Conservation (phyloP, 1,284 basidiomycete species). For the Pseudozyma thailandica region DNA sequence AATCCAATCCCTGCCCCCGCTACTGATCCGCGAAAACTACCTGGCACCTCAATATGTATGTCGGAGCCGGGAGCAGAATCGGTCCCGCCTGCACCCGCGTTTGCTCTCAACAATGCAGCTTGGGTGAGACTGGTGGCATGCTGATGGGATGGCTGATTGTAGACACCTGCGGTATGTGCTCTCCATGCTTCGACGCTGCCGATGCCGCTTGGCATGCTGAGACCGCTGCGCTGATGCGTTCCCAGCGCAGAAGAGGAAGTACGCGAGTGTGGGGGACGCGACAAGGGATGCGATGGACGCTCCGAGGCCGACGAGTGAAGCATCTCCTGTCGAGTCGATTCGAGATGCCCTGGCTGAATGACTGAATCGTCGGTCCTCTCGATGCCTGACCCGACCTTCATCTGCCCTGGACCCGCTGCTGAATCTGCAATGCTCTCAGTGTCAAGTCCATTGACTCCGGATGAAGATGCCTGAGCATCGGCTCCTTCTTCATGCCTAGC, state of each 20-base stretch:
- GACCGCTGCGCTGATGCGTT: conserved; percentile 3
- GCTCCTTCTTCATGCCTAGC: not conserved
- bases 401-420: conserved; percentile 19
- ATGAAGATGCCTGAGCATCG: not conserved
- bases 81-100: conserved; percentile 12
- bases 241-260: conserved; percentile 13
- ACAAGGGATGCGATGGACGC: not conserved
- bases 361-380: conserved; percentile 34
- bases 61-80: conserved; percentile 30
- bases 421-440: not conserved
- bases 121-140: conserved; percentile 27
- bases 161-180: conserved; percentile 40
- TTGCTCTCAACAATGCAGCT: conserved; percentile 27
- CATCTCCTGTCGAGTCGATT: conserved; percentile 42
- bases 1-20: conserved; percentile 29
- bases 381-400: conserved; percentile 37
- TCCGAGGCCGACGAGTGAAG: conserved; percentile 13
- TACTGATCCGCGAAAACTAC: conserved; percentile 34
- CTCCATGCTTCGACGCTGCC: conserved; percentile 49
- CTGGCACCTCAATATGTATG: conserved; percentile 33
- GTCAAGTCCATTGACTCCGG: not conserved
- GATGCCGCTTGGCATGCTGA: conserved; percentile 18
- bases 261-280: conserved; percentile 14
- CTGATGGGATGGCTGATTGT: conserved; percentile 18
- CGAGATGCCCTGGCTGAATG: conserved; percentile 42